Percentiles rank a stretch among this genome's conserved stretches.
These are phyloP conservation scores for Fusarium zealandicum DNA, from an alignment of 2,329 filamentous ascomycete genomes.

Conservation along the genomic window DNA sequence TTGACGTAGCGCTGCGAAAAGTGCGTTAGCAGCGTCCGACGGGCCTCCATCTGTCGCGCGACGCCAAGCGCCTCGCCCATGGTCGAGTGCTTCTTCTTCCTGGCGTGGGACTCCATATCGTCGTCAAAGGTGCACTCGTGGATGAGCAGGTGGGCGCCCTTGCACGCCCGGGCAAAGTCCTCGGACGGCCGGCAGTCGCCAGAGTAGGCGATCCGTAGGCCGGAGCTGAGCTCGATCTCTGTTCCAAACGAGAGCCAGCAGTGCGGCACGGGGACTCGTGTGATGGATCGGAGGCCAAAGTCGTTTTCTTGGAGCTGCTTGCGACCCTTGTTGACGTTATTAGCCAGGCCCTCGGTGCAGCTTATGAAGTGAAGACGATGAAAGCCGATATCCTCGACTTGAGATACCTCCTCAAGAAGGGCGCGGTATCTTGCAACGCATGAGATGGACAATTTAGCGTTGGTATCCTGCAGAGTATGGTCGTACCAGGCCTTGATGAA, in stretches of 20 bases:
- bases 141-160: conserved; percentile 80
- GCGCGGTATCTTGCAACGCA: conserved; percentile 74
- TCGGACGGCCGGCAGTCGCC: conserved; percentile 87
- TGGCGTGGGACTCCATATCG: conserved; percentile 77
- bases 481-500: conserved; percentile 85
- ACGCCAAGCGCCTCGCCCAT: conserved; percentile 84
- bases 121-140: conserved; percentile 98
- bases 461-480: conserved; percentile 50
- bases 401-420: conserved; percentile 81
- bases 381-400: conserved; percentile 79
- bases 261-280: conserved; percentile 75
- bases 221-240: conserved; percentile 77
- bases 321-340: conserved; percentile 45
- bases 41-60: conserved; percentile 79
- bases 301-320: conserved; percentile 52
- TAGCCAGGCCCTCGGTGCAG: conserved; percentile 29
- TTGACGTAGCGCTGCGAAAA: conserved; percentile 95
- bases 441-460: conserved; percentile 67
- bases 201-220: conserved; percentile 89
- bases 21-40: conserved; percentile 85
- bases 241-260: conserved; percentile 81
- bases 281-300: conserved; percentile 71
- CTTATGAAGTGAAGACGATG: conserved; percentile 54
- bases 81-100: conserved; percentile 89
- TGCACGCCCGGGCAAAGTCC: conserved; percentile 74